These are phyloP conservation scores for Maudiozyma humilis DNA, from an alignment of 1,139 yeast species.

Conservation along the genomic window DNA sequence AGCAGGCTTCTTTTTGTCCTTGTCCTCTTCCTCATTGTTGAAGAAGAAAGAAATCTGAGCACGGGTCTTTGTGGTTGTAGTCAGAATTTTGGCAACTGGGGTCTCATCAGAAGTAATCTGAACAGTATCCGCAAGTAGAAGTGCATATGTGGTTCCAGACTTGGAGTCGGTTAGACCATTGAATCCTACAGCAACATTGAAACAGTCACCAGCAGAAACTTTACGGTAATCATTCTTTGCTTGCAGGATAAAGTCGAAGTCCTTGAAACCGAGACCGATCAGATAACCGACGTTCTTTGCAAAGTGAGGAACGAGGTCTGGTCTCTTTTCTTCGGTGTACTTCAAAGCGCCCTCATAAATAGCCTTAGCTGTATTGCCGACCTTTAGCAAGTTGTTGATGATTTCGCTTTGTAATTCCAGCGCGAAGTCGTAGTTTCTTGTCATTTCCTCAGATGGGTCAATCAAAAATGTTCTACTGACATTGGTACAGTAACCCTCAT, in stretches of 20 bases:
- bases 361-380: slow-evolving; percentile 58
- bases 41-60: slow-evolving; percentile 78
- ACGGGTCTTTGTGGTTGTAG: slow-evolving; percentile 65
- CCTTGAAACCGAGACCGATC: slow-evolving; percentile 86
- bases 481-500: slow-evolving; percentile 83
- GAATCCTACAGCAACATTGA: slow-evolving; percentile 74
- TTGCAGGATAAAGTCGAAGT: slow-evolving; percentile 65
- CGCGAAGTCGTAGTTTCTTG: slow-evolving; percentile 68
- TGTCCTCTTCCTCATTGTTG: slow-evolving; percentile 56
- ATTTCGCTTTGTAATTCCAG: slow-evolving; percentile 60
- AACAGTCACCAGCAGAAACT: slow-evolving; percentile 64
- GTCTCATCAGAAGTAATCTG: slow-evolving; percentile 47
- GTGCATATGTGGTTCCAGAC: slow-evolving; percentile 49
- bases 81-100: slow-evolving; percentile 56
- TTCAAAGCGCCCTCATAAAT: slow-evolving; percentile 58
- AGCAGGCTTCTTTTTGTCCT: slow-evolving; percentile 21
- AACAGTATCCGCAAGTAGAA: slow-evolving; percentile 77
- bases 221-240: slow-evolving; percentile 57
- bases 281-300: slow-evolving; percentile 84
- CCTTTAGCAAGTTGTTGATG: slow-evolving; percentile 45
- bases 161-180: slow-evolving; percentile 48
- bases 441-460: slow-evolving; percentile 79
- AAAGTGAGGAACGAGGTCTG: slow-evolving; percentile 58
- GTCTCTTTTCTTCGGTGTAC: slow-evolving; percentile 48
- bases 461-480: slow-evolving; percentile 82